Evolutionary conservation across 1,139 yeast genomes (phyloP).

Genomic region (Lodderomyces beijingensis): DNA sequence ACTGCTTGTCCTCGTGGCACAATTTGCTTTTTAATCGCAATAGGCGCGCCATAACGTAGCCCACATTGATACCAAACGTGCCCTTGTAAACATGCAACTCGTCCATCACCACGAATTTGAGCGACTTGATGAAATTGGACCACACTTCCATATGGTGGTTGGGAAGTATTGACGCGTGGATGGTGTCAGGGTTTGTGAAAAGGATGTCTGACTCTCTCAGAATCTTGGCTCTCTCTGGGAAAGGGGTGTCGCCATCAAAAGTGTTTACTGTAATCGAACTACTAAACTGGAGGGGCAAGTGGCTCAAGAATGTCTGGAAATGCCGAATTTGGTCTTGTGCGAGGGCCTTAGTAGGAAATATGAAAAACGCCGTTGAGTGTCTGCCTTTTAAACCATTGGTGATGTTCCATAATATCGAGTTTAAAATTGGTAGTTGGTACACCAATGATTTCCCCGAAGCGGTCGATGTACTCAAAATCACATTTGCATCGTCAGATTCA

Average conservation of each 20-base stretch:
- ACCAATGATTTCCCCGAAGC: constrained; percentile 93
- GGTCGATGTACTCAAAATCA: constrained; percentile 87
- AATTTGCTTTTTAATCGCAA: constrained; percentile 15
- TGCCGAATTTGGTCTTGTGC: constrained; percentile 95
- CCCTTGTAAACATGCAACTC: constrained; percentile 89
- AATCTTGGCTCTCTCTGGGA: constrained; percentile 46
- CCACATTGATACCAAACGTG: constrained; percentile 87
- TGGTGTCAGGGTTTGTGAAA: constrained; percentile 92
- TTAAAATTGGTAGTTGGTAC: constrained; percentile 81
- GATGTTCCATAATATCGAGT: constrained; percentile 46
- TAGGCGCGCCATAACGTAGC: constrained; percentile 75
- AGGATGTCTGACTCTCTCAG: constrained; percentile 68
- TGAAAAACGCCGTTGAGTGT: constrained; percentile 65
- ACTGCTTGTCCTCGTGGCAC: constrained; percentile 12
- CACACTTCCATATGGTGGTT: constrained; percentile 45
- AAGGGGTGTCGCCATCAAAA: constrained; percentile 89
- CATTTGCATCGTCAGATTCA: constrained; percentile 45
- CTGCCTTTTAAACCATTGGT: constrained; percentile 19
- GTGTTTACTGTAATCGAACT: constrained; percentile 58
- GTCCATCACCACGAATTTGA: constrained; percentile 79
- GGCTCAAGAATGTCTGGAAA: constrained; percentile 52
- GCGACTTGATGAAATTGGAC: constrained; percentile 59
- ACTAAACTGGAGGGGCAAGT: constrained; percentile 31
- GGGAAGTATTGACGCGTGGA: constrained; percentile 83
- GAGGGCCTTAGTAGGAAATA: constrained; percentile 94